Conservation (phyloP, 2,329 filamentous ascomycete species). For the Pseudopithomyces chartarum region DNA sequence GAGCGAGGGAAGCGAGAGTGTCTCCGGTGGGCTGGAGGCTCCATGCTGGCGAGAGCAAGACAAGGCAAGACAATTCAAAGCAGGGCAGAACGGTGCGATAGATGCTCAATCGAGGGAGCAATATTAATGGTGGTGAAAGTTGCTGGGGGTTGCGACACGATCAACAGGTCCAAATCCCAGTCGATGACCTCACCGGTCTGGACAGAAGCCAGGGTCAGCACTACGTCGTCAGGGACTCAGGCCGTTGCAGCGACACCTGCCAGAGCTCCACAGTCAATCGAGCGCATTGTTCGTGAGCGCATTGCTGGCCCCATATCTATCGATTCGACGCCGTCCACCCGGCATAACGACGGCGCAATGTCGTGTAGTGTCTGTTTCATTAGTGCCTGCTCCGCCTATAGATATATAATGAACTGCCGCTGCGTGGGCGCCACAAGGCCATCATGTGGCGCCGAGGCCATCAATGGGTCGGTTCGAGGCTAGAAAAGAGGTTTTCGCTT, state of each 20-base stretch:
- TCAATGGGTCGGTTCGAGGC: too few species aligned
- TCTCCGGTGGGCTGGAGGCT: slow-evolving; percentile 5
- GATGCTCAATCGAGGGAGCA: background rate
- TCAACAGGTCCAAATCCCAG: slow-evolving; percentile 34
- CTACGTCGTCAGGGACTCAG: background rate
- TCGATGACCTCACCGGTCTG: slow-evolving; percentile 41
- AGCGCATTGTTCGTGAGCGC: background rate
- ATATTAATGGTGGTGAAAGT: slow-evolving; percentile 17
- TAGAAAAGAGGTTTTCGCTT: too few species aligned
- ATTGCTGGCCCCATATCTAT: slow-evolving; percentile 2
- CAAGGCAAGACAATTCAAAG: slow-evolving; percentile 1
- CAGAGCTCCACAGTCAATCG: background rate
- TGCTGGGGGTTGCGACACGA: slow-evolving; percentile 17
- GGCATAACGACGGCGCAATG: background rate
- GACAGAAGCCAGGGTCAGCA: background rate
- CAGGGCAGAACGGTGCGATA: too few species aligned
- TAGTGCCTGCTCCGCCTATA: background rate
- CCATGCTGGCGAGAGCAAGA: slow-evolving; percentile 5
- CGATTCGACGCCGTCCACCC: background rate
- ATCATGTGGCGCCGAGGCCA: too few species aligned
- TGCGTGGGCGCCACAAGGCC: background rate
- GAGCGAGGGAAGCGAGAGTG: background rate
- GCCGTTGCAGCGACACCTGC: background rate
- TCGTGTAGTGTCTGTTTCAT: slow-evolving; percentile 17
- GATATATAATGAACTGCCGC: background rate